These are phyloP conservation scores for Talaromyces sp. DNA, from an alignment of 2,329 filamentous ascomycete species.

Conservation along the genomic window DNA sequence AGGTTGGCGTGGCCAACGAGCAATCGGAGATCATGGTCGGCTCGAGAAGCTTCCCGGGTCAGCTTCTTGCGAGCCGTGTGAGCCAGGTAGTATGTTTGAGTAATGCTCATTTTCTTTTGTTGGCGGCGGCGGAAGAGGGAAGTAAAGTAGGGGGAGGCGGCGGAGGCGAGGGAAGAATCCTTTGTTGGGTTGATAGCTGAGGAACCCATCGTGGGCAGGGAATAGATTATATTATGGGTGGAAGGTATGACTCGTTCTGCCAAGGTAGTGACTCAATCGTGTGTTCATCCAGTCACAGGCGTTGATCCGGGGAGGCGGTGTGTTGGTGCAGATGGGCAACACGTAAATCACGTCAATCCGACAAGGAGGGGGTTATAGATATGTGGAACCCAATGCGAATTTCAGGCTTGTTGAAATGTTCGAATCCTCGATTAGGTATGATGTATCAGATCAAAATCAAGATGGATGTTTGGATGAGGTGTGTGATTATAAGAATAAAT, in stretches of 20 bases:
- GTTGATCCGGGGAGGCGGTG: constrained; percentile 30
- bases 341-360: neutral
- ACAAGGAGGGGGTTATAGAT: no score
- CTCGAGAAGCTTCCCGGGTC: constrained; percentile 81
- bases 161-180: constrained; percentile 31
- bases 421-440: no score
- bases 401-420: no score
- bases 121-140: constrained; percentile 43
- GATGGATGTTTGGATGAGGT: neutral
- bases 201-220: constrained; percentile 28
- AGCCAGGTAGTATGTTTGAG: constrained; percentile 97
- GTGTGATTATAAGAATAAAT: neutral
- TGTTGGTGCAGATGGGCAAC: neutral
- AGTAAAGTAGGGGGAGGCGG: constrained; percentile 43
- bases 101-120: constrained; percentile 93
- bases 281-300: constrained; percentile 30
- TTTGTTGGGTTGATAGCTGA: constrained; percentile 16
- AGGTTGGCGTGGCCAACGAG: constrained; percentile 98
- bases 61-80: constrained; percentile 97
- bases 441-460: no score
- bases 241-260: constrained; percentile 33
- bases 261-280: constrained; percentile 35
- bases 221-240: constrained; percentile 26
- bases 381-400: no score
- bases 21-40: constrained; percentile 91